Percentiles rank a stretch among this genome's conserved stretches.
Conservation (phyloP, 2,329 filamentous ascomycete genomes). For the Fusarium sp. region DNA sequence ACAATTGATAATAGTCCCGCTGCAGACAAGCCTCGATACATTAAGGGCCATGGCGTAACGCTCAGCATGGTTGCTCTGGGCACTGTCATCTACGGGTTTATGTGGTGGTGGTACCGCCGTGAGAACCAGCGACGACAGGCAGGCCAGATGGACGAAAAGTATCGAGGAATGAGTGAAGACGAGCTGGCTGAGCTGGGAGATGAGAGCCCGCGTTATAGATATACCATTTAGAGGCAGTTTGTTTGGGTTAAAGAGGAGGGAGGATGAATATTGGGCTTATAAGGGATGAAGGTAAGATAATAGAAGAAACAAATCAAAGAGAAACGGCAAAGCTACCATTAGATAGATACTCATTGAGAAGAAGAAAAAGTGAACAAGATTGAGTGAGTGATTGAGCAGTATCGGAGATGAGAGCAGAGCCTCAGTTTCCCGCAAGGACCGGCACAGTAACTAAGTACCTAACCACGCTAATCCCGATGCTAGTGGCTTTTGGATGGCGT, state of each 20-base stretch:
- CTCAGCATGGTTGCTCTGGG: conserved; percentile 69
- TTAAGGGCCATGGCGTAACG: conserved; percentile 72
- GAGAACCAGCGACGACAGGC: conserved; percentile 62
- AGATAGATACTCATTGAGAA: background rate
- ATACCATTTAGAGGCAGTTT: conserved; percentile 53
- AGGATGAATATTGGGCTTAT: background rate
- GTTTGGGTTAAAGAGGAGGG: background rate
- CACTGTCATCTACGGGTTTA: conserved; percentile 64
- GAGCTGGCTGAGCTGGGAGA: conserved; percentile 66
- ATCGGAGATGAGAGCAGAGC: conserved; percentile 8
- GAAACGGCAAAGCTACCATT: background rate
- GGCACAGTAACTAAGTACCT: background rate
- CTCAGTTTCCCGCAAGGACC: background rate
- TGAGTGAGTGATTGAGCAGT: background rate
- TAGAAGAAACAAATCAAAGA: background rate
- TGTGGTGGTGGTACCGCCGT: conserved; percentile 66
- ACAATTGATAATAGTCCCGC: conserved; percentile 56
- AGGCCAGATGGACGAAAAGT: conserved; percentile 55
- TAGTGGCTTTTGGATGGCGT: conserved; percentile 12
- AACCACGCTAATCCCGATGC: background rate
- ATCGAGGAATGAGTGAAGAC: conserved; percentile 60
- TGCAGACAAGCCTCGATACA: conserved; percentile 67
- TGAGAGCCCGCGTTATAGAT: conserved; percentile 64
- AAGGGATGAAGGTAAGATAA: background rate
- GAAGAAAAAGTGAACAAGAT: too few species aligned